Conservation (phyloP, 164 flowering plant species). For the Liriodendron chinense region DNA sequence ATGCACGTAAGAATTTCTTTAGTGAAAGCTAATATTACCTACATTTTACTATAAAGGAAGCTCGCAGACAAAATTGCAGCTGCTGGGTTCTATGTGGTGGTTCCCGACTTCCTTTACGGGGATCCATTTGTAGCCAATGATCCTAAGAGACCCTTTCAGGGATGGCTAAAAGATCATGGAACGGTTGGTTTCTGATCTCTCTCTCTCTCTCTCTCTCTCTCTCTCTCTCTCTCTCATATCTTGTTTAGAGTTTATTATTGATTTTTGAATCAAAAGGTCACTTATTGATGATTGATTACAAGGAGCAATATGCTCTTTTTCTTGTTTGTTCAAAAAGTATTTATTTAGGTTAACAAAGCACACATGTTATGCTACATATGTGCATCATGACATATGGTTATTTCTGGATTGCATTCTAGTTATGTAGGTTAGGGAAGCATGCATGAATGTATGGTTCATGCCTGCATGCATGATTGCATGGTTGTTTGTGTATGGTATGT, state of each 20-base stretch:
- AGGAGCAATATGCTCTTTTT: too few species aligned
- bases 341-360: too few species aligned
- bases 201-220: too few species aligned
- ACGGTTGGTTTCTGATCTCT: conserved; percentile 33
- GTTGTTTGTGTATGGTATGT: neutral
- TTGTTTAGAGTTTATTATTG: neutral
- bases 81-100: conserved; percentile 59
- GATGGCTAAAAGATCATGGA: conserved; percentile 56
- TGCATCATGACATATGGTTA: too few species aligned
- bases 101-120: conserved; percentile 61
- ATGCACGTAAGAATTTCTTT: too few species aligned
- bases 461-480: neutral
- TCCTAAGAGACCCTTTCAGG: conserved; percentile 26
- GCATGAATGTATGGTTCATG: too few species aligned
- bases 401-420: neutral
- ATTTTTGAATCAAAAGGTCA: too few species aligned
- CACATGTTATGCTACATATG: too few species aligned
- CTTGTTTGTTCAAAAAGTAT: too few species aligned
- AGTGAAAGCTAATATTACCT: neutral
- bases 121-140: conserved; percentile 47
- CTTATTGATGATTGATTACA: neutral
- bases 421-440: neutral
- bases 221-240: neutral
- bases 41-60: conserved; percentile 34
- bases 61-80: conserved; percentile 70